Base-by-base conservation (phyloP, 2,329 filamentous ascomycete species). In the Penicillium oxalicum region DNA sequence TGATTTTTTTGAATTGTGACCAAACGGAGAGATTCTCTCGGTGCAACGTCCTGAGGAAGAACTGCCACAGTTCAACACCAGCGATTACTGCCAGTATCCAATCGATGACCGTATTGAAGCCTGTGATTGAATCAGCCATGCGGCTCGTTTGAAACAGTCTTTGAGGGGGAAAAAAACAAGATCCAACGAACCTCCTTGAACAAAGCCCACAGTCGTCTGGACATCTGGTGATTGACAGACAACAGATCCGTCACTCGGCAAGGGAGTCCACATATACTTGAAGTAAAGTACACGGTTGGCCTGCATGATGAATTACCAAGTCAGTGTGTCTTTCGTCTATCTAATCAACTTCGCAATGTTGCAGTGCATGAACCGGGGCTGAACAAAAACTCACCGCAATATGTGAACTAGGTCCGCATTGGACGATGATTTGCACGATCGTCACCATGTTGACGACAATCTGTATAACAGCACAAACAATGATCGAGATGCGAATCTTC, bases 191-290 rank as follows among this genome's bases (percentile, higher is more conserved):
- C 64, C 66, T 46, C 66, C 66, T 52, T 69, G 66, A 2, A 67
- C 65, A 48, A 63, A 69, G n/a, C 66, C 66, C 4, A 69, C 45
- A 2, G 58, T 68, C 0, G 61, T 65, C 35, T 70, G 66, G 5
- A 69, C 62, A 9, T 40, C 28, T 1, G 65, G 63, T 5, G 58
- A 60, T 51, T 69, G 67, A 32, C 67, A 70, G 9, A 49, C 52
- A 4, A 69, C 65, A 1, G 67, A 69, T 2, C 64, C 62, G 50
- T 69, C 62, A 7, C 49, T 38, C 5, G 67, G 67, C 1, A 66
- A 51, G 5, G 62, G 58, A 50, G 67, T 67, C 67, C 67, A 70
- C 65, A 68, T 67, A 32, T 69, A 70, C 37, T 69, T 62, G 45
- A 69, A 69, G 40, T 68, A 70, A 29, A 53, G 45, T 4, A 63